These are phyloP conservation scores for Lodderomyces beijingensis DNA, from an alignment of 1,139 yeast species.

Conservation along the genomic window DNA sequence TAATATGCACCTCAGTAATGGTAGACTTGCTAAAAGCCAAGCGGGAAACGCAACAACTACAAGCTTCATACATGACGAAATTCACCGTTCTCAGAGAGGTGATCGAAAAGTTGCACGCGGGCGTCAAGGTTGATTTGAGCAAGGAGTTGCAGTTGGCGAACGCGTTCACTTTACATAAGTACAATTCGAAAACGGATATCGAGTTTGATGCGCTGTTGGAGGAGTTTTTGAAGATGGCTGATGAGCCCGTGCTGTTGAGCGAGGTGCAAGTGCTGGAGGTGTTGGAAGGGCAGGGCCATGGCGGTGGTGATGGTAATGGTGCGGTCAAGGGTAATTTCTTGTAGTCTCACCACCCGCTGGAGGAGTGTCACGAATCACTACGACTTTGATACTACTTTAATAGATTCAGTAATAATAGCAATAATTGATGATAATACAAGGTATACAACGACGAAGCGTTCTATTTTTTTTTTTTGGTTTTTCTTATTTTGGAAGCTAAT, in stretches of 20 bases:
- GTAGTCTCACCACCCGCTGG: too few relatives aligned
- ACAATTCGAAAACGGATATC: constrained; percentile 30
- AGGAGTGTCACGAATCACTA: too few relatives aligned
- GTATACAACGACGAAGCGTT: too few relatives aligned
- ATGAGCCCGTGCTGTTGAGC: constrained; percentile 14
- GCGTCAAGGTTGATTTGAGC: constrained; percentile 31
- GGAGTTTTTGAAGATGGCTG: constrained; percentile 29
- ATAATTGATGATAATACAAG: too few relatives aligned
- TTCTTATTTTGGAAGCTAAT: too few relatives aligned
- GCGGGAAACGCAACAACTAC: constrained; percentile 29
- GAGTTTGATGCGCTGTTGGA: constrained; percentile 41
- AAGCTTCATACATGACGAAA: constrained; percentile 27
- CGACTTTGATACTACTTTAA: too few relatives aligned
- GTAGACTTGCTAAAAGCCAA: constrained; percentile 36
- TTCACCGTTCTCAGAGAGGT: constrained; percentile 31
- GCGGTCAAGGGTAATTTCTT: too few relatives aligned
- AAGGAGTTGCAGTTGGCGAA: constrained; percentile 37
- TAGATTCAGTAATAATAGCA: too few relatives aligned
- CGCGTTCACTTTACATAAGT: constrained; percentile 29
- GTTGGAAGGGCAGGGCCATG: too few relatives aligned
- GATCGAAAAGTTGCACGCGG: constrained; percentile 21
- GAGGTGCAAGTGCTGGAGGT: constrained; percentile 1
- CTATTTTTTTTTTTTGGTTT: too few relatives aligned
- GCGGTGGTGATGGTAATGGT: too few relatives aligned
- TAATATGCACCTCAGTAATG: constrained; percentile 38